These are phyloP conservation scores for Citrus australasica DNA, from an alignment of 345 rosid genomes.

Conservation along the genomic window DNA sequence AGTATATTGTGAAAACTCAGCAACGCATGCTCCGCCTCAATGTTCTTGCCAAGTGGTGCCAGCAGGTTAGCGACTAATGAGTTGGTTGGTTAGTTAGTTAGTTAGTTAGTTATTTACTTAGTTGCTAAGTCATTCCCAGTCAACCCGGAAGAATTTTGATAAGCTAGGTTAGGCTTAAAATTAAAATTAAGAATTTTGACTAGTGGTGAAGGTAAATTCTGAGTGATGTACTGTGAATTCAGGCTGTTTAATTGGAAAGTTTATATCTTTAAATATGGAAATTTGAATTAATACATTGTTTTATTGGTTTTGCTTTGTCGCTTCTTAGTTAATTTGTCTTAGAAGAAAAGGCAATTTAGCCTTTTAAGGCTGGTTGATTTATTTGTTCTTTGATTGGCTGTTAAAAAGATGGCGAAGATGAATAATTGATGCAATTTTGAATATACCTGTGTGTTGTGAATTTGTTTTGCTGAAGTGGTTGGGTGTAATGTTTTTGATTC, in stretches of 20 bases:
- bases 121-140: background rate
- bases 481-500: background rate
- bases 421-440: background rate
- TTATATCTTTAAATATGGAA: background rate
- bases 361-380: background rate
- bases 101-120: background rate
- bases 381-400: background rate
- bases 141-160: background rate
- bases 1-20: conserved; percentile 75
- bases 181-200: background rate
- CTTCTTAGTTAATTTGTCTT: background rate
- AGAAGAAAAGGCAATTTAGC: background rate
- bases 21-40: conserved; percentile 94
- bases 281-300: background rate
- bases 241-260: background rate
- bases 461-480: background rate
- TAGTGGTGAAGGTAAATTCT: background rate
- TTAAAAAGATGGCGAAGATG: background rate
- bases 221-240: background rate
- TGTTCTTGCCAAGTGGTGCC: conserved; percentile 97
- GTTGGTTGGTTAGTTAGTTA: background rate
- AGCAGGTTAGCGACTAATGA: conserved; percentile 53
- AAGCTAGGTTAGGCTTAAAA: background rate
- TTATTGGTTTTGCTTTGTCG: background rate
- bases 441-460: no score